Base-by-base conservation (phyloP, 495 filamentous ascomycete species). In the Penicillium cataractarum region DNA sequence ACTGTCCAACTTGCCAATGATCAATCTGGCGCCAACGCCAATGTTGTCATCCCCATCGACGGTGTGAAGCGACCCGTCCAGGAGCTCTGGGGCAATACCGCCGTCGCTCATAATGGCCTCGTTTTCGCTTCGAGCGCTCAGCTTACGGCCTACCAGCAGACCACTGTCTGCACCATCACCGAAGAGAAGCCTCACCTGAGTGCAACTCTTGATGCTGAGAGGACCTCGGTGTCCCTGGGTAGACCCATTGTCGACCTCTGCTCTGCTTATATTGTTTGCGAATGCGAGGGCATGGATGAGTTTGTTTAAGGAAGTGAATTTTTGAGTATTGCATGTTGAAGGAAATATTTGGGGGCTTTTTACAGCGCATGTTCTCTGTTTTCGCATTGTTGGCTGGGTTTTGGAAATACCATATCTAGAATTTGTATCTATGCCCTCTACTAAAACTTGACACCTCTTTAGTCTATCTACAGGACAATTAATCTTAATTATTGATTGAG, bases 1-100 rank as follows among this genome's bases (percentile, higher is more conserved):
- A 66, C 60, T 6, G 42, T 71, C 27, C 68, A 71, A 42, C 68
- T 71, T 29, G 62, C 65, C 57, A 68, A 71, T 24, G 68, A 71
- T 8, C 54, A 68, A 9, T 62, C 63, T 5, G 68, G 68, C 33
- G 56, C 63, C 52, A 60, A 64, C 31, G 58, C 65, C 61, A 61
- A 66, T 22, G 58, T 58, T 35, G 26, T 56, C 24, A 51, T 71
- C 29, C 68, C 68, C 26, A 39, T 68, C 24, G 68, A 71, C 21
- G 69, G 69, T 15, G 54, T 58, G 22, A 64, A 62, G 48, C 61
- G 61, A 17, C 46, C 66, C 24, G 59, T 71, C 19, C 66, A 71
- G 46, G 63, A 71, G 21, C 66, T 71, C 33, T 71, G 66, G 66
- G 65, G 63, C 27, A 29, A 66, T 37, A 71, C 63, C n/a, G 42